Evolutionary conservation across 768 basidiomycete species (phyloP), one percentile per base, ranked within the genome.

Genomic region (Xerocomellus intermedius): DNA sequence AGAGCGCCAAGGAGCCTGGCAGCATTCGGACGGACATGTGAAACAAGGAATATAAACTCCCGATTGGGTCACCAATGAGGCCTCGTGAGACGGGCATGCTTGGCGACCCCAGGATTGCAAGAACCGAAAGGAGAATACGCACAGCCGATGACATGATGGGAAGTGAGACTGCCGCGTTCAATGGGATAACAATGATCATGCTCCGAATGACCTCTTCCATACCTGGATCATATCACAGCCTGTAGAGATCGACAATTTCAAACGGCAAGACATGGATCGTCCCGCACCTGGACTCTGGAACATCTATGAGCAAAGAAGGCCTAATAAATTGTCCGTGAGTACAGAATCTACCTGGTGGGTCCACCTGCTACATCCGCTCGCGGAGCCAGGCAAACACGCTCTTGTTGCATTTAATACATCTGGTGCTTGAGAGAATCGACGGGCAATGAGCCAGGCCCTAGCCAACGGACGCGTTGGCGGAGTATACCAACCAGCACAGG

Each of bases 71-170:
- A 24, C 41, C 50, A 53, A 53, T 48, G 53, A 50, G 50, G 62
- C 64, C 64, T 60, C 52, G 41, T 42, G 60, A 56, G 42, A 43
- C 8, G 55, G 32, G 54, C 64, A 55, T 56, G 65, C 48, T 53
- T 53, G 43, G 30, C 51, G 19, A 52, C 47, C 44, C 50, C 65
- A 57, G 41, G 51, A 58, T 45, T 44, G 44, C n/a, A 52, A 47
- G 47, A 46, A 17, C 66, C 63, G 36, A 59, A 62, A 55, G 64
- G 56, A 65, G 64, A 57, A 64, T 41, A 55, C 44, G 53, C 63
- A 66, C 66, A 63, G 66, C 66, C 63, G 43, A 50, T 47, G 53
- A 60, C 53, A 62, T 48, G 55, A 52, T 42, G 48, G n/a, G 41
- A 41, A 39, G 37, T 43, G 45, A 44, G 47, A 47, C 35, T 7